Conservation (phyloP, 352 stramenopile species). For the Phytophthora fragariaefolia region DNA sequence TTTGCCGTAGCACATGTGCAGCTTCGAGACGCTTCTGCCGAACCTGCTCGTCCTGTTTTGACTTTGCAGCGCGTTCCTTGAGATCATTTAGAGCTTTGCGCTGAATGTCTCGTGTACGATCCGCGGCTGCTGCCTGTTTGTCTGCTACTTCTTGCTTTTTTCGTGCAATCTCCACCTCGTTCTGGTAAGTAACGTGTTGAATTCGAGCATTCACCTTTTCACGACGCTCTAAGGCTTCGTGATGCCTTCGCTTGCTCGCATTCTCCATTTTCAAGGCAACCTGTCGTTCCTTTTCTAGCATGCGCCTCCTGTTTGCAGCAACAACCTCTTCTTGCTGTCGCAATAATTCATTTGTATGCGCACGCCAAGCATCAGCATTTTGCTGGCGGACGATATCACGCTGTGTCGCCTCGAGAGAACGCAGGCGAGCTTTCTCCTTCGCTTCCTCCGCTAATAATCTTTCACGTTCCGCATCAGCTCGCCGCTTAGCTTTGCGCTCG, state of each 20-base stretch:
- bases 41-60: slow-evolving; percentile 73
- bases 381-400: slow-evolving; percentile 61
- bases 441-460: slow-evolving; percentile 52
- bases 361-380: slow-evolving; percentile 75
- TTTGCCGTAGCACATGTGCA: slow-evolving; percentile 46
- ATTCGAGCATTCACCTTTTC: slow-evolving; percentile 63
- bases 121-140: slow-evolving; percentile 58
- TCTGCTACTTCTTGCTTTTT: slow-evolving; percentile 68
- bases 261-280: slow-evolving; percentile 68
- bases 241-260: slow-evolving; percentile 51
- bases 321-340: slow-evolving; percentile 71
- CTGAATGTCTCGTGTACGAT: slow-evolving; percentile 68
- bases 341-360: slow-evolving; percentile 68
- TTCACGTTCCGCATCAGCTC: slow-evolving; percentile 62
- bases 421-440: slow-evolving; percentile 39
- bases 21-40: slow-evolving; percentile 71
- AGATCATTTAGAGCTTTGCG: slow-evolving; percentile 62
- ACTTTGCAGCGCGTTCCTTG: slow-evolving; percentile 60
- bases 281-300: slow-evolving; percentile 72
- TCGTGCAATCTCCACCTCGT: slow-evolving; percentile 63
- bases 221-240: slow-evolving; percentile 60
- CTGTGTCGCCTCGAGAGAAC: slow-evolving; percentile 51
- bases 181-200: slow-evolving; percentile 62
- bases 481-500: slow-evolving; percentile 42
- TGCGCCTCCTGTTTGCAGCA: slow-evolving; percentile 49